These are phyloP conservation scores for Penstemon eatonii DNA, from an alignment of 257 asterid genomes.

Conservation along the genomic window DNA sequence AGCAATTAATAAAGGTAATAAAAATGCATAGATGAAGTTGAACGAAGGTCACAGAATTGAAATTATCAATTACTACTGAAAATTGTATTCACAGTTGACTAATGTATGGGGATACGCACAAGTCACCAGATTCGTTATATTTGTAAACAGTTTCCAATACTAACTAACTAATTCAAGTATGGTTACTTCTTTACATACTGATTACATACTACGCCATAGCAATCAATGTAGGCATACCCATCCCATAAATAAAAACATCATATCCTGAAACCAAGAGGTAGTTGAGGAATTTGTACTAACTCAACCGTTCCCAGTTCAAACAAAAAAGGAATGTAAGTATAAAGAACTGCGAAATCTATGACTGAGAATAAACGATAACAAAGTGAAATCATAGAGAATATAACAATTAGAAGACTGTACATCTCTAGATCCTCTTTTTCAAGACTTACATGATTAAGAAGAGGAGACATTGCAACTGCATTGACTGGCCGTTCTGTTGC, in stretches of 20 bases:
- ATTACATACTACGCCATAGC: not conserved
- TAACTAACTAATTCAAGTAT: too few species aligned
- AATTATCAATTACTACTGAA: not conserved
- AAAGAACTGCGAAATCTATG: not conserved
- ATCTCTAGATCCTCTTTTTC: not conserved
- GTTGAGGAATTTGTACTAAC: constrained; percentile 1
- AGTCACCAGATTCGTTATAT: not conserved
- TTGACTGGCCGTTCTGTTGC: constrained; percentile 76
- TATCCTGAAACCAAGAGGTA: not conserved
- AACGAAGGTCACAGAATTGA: not conserved
- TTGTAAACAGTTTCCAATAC: not conserved
- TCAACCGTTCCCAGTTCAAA: not conserved
- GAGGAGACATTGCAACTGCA: constrained; percentile 94
- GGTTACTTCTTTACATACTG: too few species aligned
- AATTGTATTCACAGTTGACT: not conserved
- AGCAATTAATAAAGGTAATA: constrained; percentile 7
- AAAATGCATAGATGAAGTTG: not conserved
- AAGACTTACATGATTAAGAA: constrained; percentile 78
- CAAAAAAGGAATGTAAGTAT: not conserved
- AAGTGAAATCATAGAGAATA: not conserved
- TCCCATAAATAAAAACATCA: not conserved
- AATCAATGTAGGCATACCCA: not conserved
- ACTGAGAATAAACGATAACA: constrained; percentile 4
- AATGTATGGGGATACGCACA: not conserved
- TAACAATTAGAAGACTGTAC: not conserved